A percentile compares a stretch with the other conserved stretches of the same genome.
Evolutionary conservation across 768 basidiomycete genomes (phyloP).

Genomic region (Lactarius psammicola): DNA sequence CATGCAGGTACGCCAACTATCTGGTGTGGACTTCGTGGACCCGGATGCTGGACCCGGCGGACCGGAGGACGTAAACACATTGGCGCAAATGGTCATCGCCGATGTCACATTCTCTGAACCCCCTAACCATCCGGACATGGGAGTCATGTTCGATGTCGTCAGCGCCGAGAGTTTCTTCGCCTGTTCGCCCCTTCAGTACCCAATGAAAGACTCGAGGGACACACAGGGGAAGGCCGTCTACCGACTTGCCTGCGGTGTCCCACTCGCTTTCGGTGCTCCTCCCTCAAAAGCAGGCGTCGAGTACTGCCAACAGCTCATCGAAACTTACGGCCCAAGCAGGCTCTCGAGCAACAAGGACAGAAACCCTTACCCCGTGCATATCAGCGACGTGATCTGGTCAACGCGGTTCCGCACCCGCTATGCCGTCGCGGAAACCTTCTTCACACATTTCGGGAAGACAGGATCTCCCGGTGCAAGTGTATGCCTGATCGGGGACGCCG

Average conservation of each 20-base stretch:
- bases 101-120: conserved; percentile 43
- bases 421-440: no score
- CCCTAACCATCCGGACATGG: conserved; percentile 32
- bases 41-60: conserved; percentile 36
- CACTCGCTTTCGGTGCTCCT: conserved; percentile 37
- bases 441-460: no score
- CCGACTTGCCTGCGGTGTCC: conserved; percentile 44
- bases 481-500: no score
- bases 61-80: conserved; percentile 32
- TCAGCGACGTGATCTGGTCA: conserved; percentile 44
- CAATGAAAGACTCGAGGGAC: conserved; percentile 30
- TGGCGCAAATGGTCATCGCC: conserved; percentile 46
- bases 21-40: conserved; percentile 46
- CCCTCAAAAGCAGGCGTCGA: conserved; percentile 40
- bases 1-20: conserved; percentile 42
- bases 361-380: conserved; percentile 36
- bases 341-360: conserved; percentile 39
- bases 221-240: conserved; percentile 33
- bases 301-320: conserved; percentile 39
- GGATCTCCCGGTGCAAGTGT: no score
- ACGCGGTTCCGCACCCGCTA: no score
- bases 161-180: conserved; percentile 39
- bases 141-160: conserved; percentile 32
- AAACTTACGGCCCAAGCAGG: conserved; percentile 40
- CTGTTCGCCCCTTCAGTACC: conserved; percentile 38